Evolutionary conservation across 2,329 filamentous ascomycete species (phyloP).

Genomic region (Xylariaceae sp.): DNA sequence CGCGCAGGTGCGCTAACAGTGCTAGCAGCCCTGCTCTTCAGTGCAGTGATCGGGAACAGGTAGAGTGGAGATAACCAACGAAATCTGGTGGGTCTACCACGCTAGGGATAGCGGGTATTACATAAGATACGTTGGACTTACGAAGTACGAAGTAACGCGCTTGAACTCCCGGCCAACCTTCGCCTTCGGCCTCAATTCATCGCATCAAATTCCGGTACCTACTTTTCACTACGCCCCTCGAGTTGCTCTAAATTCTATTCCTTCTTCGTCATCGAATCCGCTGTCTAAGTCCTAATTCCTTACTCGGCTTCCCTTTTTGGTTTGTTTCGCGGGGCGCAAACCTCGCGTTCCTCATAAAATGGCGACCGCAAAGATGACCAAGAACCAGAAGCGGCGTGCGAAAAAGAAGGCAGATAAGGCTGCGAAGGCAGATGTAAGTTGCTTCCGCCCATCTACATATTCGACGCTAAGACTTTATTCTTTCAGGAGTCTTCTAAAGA

Average conservation of each 20-base stretch:
- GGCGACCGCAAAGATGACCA: constrained; percentile 72
- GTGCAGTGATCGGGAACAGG: too few relatives aligned
- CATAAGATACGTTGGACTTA: too few relatives aligned
- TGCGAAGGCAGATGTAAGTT: constrained; percentile 51
- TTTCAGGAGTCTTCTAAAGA: constrained; percentile 25
- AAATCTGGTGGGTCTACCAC: too few relatives aligned
- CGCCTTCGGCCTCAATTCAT: neutral
- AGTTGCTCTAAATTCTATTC: neutral
- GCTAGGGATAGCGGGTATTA: too few relatives aligned
- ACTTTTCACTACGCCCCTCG: neutral
- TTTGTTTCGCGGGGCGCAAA: constrained; percentile 16
- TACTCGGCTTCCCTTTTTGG: neutral
- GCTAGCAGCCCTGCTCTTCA: too few relatives aligned
- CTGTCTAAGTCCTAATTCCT: neutral
- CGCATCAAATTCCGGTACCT: constrained; percentile 1
- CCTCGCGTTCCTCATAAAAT: constrained; percentile 41
- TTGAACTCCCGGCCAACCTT: neutral
- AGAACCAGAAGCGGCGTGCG: constrained; percentile 88
- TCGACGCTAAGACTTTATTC: constrained; percentile 7
- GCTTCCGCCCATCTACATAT: constrained; percentile 11
- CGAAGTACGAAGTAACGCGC: neutral
- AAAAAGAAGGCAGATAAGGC: constrained; percentile 93
- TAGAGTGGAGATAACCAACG: too few relatives aligned
- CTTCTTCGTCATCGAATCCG: neutral
- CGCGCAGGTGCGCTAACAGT: too few relatives aligned